Conservation (phyloP, 2,329 filamentous ascomycete genomes). For the Fonsecaea monophora region DNA sequence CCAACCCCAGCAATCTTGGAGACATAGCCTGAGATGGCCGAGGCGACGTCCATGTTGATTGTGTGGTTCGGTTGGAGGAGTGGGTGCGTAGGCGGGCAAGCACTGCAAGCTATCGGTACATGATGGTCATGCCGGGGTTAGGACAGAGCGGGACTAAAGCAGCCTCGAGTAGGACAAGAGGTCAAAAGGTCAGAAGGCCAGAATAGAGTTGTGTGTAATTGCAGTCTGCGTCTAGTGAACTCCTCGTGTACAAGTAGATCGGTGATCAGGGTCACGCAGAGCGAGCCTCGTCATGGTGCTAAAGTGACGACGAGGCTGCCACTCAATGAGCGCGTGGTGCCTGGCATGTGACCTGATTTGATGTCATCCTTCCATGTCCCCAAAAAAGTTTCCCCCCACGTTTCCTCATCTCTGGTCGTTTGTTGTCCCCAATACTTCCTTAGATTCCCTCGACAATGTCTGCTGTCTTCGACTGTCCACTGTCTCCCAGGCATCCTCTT, state of each 20-base stretch:
- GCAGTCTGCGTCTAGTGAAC: not conserved
- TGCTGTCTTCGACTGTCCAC: not conserved
- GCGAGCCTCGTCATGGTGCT: not conserved
- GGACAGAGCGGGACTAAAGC: not conserved
- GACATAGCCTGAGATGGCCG: conserved; percentile 93
- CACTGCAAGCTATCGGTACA: conserved; percentile 6
- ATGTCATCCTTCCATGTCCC: conserved; percentile 11
- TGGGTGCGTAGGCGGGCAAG: not conserved
- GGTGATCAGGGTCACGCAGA: not conserved
- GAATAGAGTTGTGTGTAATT: not conserved
- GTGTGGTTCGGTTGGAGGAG: not conserved
- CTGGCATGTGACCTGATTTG: conserved; percentile 6
- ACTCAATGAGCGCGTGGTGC: conserved; percentile 3
- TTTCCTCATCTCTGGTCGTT: conserved; percentile 4
- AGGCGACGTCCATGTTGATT: conserved; percentile 82
- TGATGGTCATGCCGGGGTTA: not conserved
- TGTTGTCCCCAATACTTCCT: not conserved
- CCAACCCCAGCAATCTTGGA: conserved; percentile 91
- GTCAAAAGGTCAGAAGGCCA: not conserved
- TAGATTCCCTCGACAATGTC: not conserved
- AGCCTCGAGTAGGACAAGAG: not conserved
- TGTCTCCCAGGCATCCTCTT: not conserved
- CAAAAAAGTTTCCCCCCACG: conserved; percentile 4
- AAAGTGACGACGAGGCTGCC: not conserved
- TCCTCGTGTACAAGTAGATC: not conserved